Evolutionary conservation across 2,329 filamentous ascomycete species (phyloP), one percentile per base, ranked within the genome.

Genomic region (Botrytis galanthina): DNA sequence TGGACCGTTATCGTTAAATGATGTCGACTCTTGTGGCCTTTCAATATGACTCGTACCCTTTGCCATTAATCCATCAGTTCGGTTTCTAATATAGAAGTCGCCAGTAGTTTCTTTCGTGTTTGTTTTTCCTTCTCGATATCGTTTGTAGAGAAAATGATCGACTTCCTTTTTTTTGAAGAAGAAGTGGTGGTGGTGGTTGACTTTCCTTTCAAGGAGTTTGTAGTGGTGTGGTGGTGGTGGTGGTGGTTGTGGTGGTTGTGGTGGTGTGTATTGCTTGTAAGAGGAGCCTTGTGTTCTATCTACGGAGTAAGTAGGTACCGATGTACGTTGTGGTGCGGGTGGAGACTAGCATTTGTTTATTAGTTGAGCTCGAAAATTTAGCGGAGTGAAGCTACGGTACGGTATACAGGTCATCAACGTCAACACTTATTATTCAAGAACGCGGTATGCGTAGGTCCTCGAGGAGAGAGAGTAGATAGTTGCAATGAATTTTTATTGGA

Each of bases 1-100:
- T 72, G 70, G 61, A 48, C 48, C 70, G 70, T 64, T 72, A 67
- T 72, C 70, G 70, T 66, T 72, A 59, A 72, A 67, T 69, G 66
- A 69, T 67, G 70, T 72, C 70, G 70, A 72, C 70, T 72, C 70
- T 72, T 72, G 70, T 72, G 70, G 70, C 60, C 70, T 64, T 72
- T 72, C 62, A 72, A 67, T 54, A 67, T 72, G 70, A 72, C 70
- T 72, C 70, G 70, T 72, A 72, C 70, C 60, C 70, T 72, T 72
- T 72, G 70, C 70, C 70, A 72, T 72, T 72, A 72, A 72, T 72
- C 70, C 70, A 72, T 72, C 62, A 54, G 61, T 72, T 59, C 44
- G 62, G 62, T 72, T 72, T 57, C 37, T 54, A 10, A 26, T 39
- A 72, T 67, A 67, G 46, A 72, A 16, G 42, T 72, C 20, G 61